These are phyloP conservation scores for Colletotrichum sp. DNA, from an alignment of 2,329 filamentous ascomycete genomes.

Conservation along the genomic window DNA sequence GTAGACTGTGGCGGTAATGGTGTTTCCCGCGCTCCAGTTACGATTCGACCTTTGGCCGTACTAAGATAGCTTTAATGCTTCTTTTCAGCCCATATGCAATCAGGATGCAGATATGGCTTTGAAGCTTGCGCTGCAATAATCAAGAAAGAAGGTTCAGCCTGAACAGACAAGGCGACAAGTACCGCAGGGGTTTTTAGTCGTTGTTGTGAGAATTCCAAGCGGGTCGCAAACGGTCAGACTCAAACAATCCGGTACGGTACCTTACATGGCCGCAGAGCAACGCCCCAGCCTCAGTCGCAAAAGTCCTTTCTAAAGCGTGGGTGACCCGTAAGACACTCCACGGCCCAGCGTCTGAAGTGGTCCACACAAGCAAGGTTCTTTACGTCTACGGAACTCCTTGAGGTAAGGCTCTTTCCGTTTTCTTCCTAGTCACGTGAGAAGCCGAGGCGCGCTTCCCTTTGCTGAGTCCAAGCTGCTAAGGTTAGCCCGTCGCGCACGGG, in stretches of 20 bases:
- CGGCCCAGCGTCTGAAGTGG: background rate
- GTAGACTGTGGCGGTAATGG: background rate
- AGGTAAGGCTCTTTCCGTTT: background rate
- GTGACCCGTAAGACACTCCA: background rate
- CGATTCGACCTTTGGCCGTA: background rate
- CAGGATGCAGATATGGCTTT: background rate
- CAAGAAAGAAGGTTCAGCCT: background rate
- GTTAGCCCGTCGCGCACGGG: background rate
- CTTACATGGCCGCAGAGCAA: background rate
- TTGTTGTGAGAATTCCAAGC: background rate
- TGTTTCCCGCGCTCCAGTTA: background rate
- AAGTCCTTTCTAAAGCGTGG: background rate
- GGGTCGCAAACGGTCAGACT: background rate
- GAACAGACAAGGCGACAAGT: background rate
- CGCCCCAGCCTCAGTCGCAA: background rate
- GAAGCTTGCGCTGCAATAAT: background rate
- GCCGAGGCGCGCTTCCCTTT: background rate
- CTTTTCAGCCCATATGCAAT: background rate
- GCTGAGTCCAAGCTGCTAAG: background rate
- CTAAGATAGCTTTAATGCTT: background rate
- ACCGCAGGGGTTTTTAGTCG: background rate
- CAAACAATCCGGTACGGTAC: background rate
- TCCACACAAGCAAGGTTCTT: background rate
- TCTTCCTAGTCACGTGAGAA: background rate
- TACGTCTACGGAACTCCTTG: background rate